These are phyloP conservation scores for Massariosphaeria phaeospora DNA, from an alignment of 495 filamentous ascomycete species.

Conservation along the genomic window DNA sequence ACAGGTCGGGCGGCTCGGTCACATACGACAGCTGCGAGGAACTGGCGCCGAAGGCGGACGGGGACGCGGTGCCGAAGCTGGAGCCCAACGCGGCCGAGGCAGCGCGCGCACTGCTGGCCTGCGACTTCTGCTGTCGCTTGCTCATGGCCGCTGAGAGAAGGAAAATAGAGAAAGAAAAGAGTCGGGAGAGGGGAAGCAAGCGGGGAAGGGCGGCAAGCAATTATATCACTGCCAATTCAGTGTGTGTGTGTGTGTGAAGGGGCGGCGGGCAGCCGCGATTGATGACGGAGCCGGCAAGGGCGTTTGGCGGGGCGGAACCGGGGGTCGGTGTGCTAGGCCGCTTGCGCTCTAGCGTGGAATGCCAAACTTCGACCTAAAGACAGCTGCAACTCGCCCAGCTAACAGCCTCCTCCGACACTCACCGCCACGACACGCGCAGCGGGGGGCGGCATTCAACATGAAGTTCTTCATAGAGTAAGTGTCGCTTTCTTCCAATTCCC, in stretches of 20 bases:
- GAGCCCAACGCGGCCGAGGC: conserved; percentile 47
- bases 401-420: not conserved
- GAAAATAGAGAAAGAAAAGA: conserved; percentile 4
- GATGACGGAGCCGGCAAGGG: conserved; percentile 18
- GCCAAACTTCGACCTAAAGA: conserved; percentile 9
- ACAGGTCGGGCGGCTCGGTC: conserved; percentile 76
- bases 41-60: conserved; percentile 46
- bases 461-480: conserved; percentile 92
- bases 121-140: conserved; percentile 61
- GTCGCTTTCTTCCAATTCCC: too few relatives aligned
- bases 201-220: not conserved
- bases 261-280: not conserved
- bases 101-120: conserved; percentile 68
- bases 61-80: conserved; percentile 45
- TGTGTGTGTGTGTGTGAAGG: not conserved
- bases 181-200: not conserved
- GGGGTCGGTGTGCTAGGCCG: too few relatives aligned
- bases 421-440: not conserved
- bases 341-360: not conserved
- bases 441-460: conserved; percentile 55
- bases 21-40: conserved; percentile 74
- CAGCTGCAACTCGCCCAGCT: not conserved
- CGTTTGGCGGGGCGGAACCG: not conserved
- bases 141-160: conserved; percentile 46
- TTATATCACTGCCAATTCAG: not conserved